Evolutionary conservation across 2,329 filamentous ascomycete genomes (phyloP), one percentile per base, ranked within the genome.

Genomic region (Alternaria consortialis): DNA sequence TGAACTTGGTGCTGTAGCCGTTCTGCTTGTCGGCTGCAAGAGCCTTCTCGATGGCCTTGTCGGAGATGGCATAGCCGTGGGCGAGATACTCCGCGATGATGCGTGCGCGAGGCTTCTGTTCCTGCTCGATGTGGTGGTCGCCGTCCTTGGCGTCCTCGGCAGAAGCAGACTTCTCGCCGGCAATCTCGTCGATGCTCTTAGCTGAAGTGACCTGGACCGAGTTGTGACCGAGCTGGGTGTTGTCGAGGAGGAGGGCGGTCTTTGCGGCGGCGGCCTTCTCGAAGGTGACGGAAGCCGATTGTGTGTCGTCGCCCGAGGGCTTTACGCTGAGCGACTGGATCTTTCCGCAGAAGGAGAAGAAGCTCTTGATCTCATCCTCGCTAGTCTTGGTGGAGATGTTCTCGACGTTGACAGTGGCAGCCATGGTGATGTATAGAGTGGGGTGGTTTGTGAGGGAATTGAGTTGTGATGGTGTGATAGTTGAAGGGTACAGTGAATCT

Each of bases 271-370:
- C 96, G 79, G 94, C 90, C 84, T 97, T 97, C 82, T 98, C 95
- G 76, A 99, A 99, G 53, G 89, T 94, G 65, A 99, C 94, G n/a
- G 90, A 91, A 59, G 95, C 95, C 51, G 89, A 89, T 82, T 97
- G 93, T 69, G 87, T 84, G 68, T 90, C 86, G 74, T 88, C 88
- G 55, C 81, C 62, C 39, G 80, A 84, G 52, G 89, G 81, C 29
- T 88, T 92, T 74, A 97, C 87, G 60, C 92, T 89, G 79, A 99
- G 86, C 72, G 87, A 86, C 69, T 88, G 89, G 80, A 99, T 97
- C 86, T 97, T 98, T 80, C 95, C 95, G 46, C 87, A 90, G 81
- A 98, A 98, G 84, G 91, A 95, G 86, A 99, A 99, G 86, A 99
- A 99, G 78, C 97, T 94, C 76, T 88, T 89, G 73, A 99, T 89